phyloP scores from a whole-genome alignment of 345 rosid species.

The Eucalyptus microcorys region DNA sequence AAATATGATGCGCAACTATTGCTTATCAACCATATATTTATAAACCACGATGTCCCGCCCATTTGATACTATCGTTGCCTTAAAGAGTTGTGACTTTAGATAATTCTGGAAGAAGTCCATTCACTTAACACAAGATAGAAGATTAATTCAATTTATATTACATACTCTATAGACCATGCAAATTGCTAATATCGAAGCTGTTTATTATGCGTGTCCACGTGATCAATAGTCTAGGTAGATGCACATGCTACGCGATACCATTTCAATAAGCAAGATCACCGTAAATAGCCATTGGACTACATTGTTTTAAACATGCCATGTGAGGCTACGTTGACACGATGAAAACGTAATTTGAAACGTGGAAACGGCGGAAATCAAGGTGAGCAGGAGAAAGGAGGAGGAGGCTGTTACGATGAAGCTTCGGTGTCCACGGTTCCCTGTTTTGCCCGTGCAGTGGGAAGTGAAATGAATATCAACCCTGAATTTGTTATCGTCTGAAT shows the following conservation, averaged over 20 bases:
- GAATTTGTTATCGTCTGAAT: not conserved
- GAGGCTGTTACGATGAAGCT: not conserved
- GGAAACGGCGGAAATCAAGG: not conserved
- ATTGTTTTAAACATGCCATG: no score
- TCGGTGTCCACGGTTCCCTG: not conserved
- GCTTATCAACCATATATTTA: not conserved
- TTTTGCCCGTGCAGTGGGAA: not conserved
- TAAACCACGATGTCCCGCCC: not conserved
- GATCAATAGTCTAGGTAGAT: not conserved
- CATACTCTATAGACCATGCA: not conserved
- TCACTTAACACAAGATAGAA: not conserved
- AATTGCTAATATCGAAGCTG: not conserved
- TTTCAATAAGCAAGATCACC: not conserved
- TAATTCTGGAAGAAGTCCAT: not conserved
- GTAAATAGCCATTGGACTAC: not conserved
- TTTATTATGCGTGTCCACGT: not conserved
- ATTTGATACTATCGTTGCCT: not conserved
- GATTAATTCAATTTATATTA: not conserved
- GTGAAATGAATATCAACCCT: not conserved
- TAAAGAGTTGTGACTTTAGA: not conserved
- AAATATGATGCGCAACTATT: not conserved
- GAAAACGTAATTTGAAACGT: not conserved
- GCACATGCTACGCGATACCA: not conserved
- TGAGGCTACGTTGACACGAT: no score
- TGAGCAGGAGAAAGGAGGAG: not conserved